Base-by-base conservation (phyloP, 1,139 yeast genomes). In the Williopsis jadinii region DNA sequence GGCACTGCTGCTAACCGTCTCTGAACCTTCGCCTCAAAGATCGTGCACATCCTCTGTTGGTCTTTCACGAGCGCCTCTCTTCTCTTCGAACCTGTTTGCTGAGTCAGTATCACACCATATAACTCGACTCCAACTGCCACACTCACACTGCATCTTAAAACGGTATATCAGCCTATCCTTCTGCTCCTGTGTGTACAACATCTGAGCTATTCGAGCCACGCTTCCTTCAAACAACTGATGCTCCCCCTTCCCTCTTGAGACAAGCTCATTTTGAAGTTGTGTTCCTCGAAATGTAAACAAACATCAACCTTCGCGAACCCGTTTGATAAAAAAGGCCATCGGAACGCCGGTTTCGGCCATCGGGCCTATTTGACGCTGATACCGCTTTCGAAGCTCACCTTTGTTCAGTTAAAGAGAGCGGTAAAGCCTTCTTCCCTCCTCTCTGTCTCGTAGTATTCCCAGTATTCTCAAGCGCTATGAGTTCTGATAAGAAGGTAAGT, bases 81-180 rank as follows among this genome's bases (percentile, higher is more conserved):
- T 36, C 54, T 42, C 32, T 51, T 54, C 3, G 45, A 35, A 19
- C 24, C 8, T 14, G 27, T 6, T n/a, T 19, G 5, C 8, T 11
- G 5, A 5, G 12, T n/a, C 30, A 28, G 30, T 28, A 28, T 5
- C 11, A 11, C 5, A 8, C 30, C 11, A 11, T 11, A 28, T 11
- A 11, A 28, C 12, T 11, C n/a, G 9, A 32, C 26, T 2, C 26
- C 34, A 32, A 9, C 5, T 3, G 28, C 14, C 2, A n/a, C 3
- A 52, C 58, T 27, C 31, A 54, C 58, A 44, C 24, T 54, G 57
- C 9, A 46, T 36, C 32, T 50, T 47, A 28, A 54, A 49, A 9
- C 57, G 41, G 26, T 45, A 44, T 2, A 51, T 36, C 6, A 54
- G 46, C 37, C 41, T 46, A 10, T 39, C 36, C 28, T 48, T 41